Conservation (phyloP, 169 alveolate genomes). For the Theileria sp. region DNA sequence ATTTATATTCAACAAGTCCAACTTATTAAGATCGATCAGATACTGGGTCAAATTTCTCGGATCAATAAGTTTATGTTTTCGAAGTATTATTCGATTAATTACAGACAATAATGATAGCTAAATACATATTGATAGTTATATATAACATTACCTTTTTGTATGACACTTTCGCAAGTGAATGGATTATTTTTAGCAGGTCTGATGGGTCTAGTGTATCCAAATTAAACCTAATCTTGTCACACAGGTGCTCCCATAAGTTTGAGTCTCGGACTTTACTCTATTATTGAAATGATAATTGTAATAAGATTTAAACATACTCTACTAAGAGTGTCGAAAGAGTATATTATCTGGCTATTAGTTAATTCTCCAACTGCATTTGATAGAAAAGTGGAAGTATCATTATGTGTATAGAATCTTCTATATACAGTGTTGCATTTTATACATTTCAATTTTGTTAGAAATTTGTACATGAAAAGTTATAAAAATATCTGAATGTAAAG, state of each 20-base stretch:
- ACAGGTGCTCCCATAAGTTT: conserved; percentile 52
- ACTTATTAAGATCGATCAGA: conserved; percentile 45
- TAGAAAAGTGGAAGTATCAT: conserved; percentile 17
- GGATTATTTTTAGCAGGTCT: conserved; percentile 33
- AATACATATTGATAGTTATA: background rate
- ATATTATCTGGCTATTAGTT: conserved; percentile 35
- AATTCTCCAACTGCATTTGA: conserved; percentile 33
- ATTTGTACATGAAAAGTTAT: conserved; percentile 9
- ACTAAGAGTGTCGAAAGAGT: conserved; percentile 55
- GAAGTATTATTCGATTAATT: conserved; percentile 48
- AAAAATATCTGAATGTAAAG: background rate
- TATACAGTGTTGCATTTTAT: background rate
- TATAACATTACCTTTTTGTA: conserved; percentile 43
- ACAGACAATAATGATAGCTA: conserved; percentile 48
- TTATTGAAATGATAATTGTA: background rate
- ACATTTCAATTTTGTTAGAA: background rate
- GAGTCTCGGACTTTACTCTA: conserved; percentile 50
- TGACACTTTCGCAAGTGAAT: conserved; percentile 59
- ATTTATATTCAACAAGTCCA: conserved; percentile 41
- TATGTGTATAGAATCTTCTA: conserved; percentile 15
- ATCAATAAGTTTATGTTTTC: conserved; percentile 21
- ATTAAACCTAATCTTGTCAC: conserved; percentile 48
- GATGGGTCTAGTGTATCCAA: conserved; percentile 18
- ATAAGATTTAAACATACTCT: conserved; percentile 25
- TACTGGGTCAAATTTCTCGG: conserved; percentile 56